Evolutionary conservation across 2,329 filamentous ascomycete genomes (phyloP).

Genomic region (Aspergillus puulaauensis): DNA sequence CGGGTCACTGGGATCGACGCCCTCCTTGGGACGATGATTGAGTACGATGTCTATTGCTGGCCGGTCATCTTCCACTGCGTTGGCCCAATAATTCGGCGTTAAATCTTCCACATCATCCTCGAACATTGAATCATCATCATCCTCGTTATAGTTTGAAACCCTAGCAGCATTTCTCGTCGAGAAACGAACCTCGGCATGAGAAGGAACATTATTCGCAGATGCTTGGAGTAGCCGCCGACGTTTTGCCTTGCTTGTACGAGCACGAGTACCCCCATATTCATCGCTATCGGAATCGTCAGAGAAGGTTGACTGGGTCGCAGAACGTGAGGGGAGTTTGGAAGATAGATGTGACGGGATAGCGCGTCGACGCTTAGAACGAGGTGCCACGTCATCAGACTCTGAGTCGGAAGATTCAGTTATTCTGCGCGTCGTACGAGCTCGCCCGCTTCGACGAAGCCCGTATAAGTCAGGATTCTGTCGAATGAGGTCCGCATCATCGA

Average conservation of each 20-base stretch:
- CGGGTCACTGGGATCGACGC: conserved; percentile 45
- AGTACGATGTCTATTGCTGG: conserved; percentile 90
- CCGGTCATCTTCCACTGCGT: conserved; percentile 68
- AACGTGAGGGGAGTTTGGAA: conserved; percentile 47
- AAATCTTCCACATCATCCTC: conserved; percentile 59
- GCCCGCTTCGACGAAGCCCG: conserved; percentile 83
- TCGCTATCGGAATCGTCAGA: conserved; percentile 69
- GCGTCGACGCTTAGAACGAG: conserved; percentile 50
- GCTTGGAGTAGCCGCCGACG: conserved; percentile 67
- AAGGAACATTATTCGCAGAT: conserved; percentile 62
- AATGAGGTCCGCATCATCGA: conserved; percentile 79
- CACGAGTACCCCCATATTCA: conserved; percentile 75
- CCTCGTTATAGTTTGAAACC: conserved; percentile 67
- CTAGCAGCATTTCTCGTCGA: conserved; percentile 82
- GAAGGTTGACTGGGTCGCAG: conserved; percentile 59
- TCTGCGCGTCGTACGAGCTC: conserved; percentile 62
- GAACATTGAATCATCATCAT: conserved; percentile 59
- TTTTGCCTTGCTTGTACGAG: conserved; percentile 72
- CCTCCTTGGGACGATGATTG: conserved; percentile 77
- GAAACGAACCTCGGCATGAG: conserved; percentile 82
- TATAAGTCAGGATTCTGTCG: conserved; percentile 92
- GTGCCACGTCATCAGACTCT: conserved; percentile 68
- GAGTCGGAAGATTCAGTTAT: conserved; percentile 65
- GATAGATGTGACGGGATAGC: conserved; percentile 52
- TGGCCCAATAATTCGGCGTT: conserved; percentile 69